Evolutionary conservation across 1,284 basidiomycete species (phyloP), one percentile per base, ranked within the genome.

Genomic region (Ustilago curta): DNA sequence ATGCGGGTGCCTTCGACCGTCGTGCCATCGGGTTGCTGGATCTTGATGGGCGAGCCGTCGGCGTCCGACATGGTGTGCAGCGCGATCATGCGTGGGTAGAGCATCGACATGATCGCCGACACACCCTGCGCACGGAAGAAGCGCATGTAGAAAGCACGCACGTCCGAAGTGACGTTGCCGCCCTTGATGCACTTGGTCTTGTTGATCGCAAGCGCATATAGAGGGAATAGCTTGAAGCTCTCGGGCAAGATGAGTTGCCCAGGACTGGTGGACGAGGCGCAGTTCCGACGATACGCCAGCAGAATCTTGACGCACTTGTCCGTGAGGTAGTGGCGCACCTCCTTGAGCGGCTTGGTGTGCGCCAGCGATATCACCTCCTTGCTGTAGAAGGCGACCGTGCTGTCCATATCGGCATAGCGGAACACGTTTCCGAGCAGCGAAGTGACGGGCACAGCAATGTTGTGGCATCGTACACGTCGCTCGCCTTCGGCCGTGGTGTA

Each of bases 181-280:
- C 90, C 64, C 90, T 98, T 97, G 47, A 99, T 86, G 27, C 94
- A 90, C 85, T 97, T 97, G 66, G 90, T 90, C 87, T 99, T 99
- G 69, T 92, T 89, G 68, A 99, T 89, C 7, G 91, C 91, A 7
- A 99, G 88, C 1, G 90, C 89, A 83, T 92, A 96, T 18, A 95
- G 87, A 0, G 95, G 94, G 57, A 99, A 88, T 2, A 92, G 89
- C 84, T 93, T 92, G 88, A 95, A 96, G 1, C 91, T 91, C 86
- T 99, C 97, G 1, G 97, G 97, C 35, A 99, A 90, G 74, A 99
- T 93, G 61, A 98, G 86, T 88, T 97, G 96, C 7, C 93, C 92
- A 0, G 89, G 87, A 21, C 90, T 88, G 0, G 93, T 92, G 0
- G 93, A 89, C 14, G 93, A 90, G 0, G 96, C 95, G 84, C 97